Evolutionary conservation across 106 monocot genomes (phyloP).

Genomic region (Platanthera guangdongensis): DNA sequence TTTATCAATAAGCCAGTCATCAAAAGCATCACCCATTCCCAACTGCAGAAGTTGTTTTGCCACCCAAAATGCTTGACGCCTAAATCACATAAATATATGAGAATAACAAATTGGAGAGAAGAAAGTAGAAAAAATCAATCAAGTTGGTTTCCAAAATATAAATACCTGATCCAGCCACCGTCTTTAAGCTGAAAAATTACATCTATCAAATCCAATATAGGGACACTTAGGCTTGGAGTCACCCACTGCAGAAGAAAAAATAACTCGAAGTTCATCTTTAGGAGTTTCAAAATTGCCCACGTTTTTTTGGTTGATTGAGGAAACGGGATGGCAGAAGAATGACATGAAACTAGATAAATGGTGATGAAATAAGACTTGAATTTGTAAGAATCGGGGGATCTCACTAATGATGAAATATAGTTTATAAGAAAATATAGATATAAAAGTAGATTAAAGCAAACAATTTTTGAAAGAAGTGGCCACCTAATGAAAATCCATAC

Average conservation of each 20-base stretch:
- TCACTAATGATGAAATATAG: neutral
- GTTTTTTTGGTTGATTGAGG: neutral
- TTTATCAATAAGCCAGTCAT: slow-evolving; percentile 98
- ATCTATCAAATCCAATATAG: slow-evolving; percentile 84
- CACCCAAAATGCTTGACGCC: slow-evolving; percentile 93
- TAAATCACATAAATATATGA: slow-evolving; percentile 15
- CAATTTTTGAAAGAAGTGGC: neutral
- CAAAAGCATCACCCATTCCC: slow-evolving; percentile 99
- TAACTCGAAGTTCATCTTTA: slow-evolving; percentile 2
- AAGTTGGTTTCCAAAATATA: slow-evolving; percentile 4
- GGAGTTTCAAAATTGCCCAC: neutral
- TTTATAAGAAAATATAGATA: neutral
- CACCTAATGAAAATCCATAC: neutral
- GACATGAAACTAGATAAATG: slow-evolving; percentile 1
- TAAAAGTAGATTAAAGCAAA: neutral
- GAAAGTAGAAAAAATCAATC: neutral
- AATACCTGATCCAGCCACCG: slow-evolving; percentile 96
- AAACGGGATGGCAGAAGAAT: neutral
- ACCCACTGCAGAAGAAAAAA: slow-evolving; percentile 53
- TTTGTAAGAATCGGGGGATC: neutral
- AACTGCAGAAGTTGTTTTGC: slow-evolving; percentile 90
- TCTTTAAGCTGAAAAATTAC: slow-evolving; percentile 91
- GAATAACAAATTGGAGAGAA: neutral
- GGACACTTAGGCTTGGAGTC: slow-evolving; percentile 65
- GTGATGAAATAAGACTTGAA: neutral